These are phyloP conservation scores for Aspergillus sp. DNA, from an alignment of 2,329 filamentous ascomycete species.

Conservation along the genomic window DNA sequence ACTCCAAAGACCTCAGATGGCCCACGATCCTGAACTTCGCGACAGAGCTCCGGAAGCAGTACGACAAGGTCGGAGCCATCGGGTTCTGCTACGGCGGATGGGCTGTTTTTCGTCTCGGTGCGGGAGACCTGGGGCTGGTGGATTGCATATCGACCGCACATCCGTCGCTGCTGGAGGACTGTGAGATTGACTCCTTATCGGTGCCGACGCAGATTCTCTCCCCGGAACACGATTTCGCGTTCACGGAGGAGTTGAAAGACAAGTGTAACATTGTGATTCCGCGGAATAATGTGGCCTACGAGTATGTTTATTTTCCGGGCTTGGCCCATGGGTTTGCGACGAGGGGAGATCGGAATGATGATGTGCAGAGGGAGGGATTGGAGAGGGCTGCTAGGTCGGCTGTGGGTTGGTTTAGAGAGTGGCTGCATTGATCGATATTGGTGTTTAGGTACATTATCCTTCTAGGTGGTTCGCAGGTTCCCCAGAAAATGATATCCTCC, in stretches of 20 bases:
- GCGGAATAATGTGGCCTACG: conserved; percentile 42
- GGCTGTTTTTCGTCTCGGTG: conserved; percentile 50
- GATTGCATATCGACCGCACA: conserved; percentile 50
- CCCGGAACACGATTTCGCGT: conserved; percentile 49
- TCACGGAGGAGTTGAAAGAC: conserved; percentile 48
- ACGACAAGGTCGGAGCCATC: conserved; percentile 42
- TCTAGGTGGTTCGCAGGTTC: background rate
- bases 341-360: conserved; percentile 42
- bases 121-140: conserved; percentile 43
- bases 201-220: conserved; percentile 56
- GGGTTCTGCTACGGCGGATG: conserved; percentile 56
- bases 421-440: background rate
- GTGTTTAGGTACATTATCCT: background rate
- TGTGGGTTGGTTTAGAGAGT: conserved; percentile 46
- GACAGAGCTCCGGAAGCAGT: conserved; percentile 30
- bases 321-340: conserved; percentile 49
- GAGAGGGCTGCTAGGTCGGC: conserved; percentile 49
- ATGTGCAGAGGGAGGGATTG: conserved; percentile 47
- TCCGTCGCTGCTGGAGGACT: conserved; percentile 44
- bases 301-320: conserved; percentile 54
- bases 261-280: conserved; percentile 42
- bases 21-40: conserved; percentile 39
- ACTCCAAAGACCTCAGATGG: conserved; percentile 40
- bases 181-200: conserved; percentile 47
- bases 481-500: too few species aligned